These are phyloP conservation scores for Glaciozyma martinii DNA, from an alignment of 768 basidiomycete species.

Conservation along the genomic window DNA sequence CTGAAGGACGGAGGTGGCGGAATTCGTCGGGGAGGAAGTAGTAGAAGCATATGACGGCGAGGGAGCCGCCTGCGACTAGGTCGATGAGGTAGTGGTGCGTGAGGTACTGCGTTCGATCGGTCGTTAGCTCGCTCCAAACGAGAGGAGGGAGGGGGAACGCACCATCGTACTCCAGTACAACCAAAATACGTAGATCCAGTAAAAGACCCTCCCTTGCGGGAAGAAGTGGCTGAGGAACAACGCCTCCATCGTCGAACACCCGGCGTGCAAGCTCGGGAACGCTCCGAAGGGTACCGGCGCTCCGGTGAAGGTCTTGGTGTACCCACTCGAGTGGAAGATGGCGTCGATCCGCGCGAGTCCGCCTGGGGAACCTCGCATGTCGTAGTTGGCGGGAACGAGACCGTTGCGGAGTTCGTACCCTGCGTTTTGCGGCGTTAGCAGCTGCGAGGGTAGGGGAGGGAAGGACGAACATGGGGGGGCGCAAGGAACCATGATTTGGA, in stretches of 20 bases:
- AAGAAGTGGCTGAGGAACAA: slow-evolving; percentile 93
- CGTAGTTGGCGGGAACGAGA: slow-evolving; percentile 86
- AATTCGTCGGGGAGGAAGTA: slow-evolving; percentile 29
- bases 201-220: slow-evolving; percentile 44
- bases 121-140: slow-evolving; percentile 2
- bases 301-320: slow-evolving; percentile 69
- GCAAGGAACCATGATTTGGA: slow-evolving; percentile 82
- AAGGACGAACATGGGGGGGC: slow-evolving; percentile 60
- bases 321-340: slow-evolving; percentile 65
- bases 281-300: slow-evolving; percentile 95
- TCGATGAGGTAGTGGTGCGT: slow-evolving; percentile 98
- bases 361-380: slow-evolving; percentile 83
- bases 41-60: slow-evolving; percentile 75
- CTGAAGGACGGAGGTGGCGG: slow-evolving; percentile 10
- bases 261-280: slow-evolving; percentile 89
- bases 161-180: slow-evolving; percentile 96
- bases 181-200: slow-evolving; percentile 70
- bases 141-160: neutral
- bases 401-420: slow-evolving; percentile 98
- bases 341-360: slow-evolving; percentile 87
- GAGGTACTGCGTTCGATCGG: slow-evolving; percentile 53
- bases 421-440: slow-evolving; percentile 19
- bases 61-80: slow-evolving; percentile 84
- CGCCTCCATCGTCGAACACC: slow-evolving; percentile 80
- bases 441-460: neutral